Evolutionary conservation across 164 flowering plant species (phyloP), one percentile per base, ranked within the genome.

Genomic region (Nelumbo lutea): DNA sequence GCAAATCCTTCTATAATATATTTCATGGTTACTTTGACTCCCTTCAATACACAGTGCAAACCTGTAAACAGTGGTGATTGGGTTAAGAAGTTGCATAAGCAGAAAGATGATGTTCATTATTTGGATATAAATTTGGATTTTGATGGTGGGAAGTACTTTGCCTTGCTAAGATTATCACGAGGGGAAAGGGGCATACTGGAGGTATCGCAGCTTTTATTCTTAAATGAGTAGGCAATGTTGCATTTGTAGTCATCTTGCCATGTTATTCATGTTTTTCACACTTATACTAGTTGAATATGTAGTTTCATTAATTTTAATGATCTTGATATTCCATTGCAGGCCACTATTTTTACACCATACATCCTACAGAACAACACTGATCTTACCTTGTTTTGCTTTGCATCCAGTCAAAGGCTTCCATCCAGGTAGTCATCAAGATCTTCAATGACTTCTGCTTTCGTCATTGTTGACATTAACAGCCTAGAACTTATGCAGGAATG

Each of bases 61-160:
- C 88, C 97, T 67, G 89, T 95, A 71, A 86, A 83, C 72, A 89
- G 90, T 66, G 73, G 88, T 70, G 96, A 95, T 42, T 89, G 90
- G 88, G 78, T 83, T 6, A 95, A 83, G 81, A 95, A 84, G 85
- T 80, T 95, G 68, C 82, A 73, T 42, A 95, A 87, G 82, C 84
- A 83, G 70, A 90, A 83, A 73, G 65, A 57, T 68, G 79, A 83
- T 42, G 75, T 77, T 50, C 70, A 73, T 8, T 69, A 62, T 82
- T 74, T 95, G 82, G 96, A 92, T 68, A 85, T 89, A 72, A 90
- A 87, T 70, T 80, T 95, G 79, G 90, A 86, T 61, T 90, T 92
- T 82, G 83, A 79, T 71, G 87, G 84, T 70, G 97, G 94, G 57
- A 91, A 83, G 77, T 87, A 79, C 75, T 83, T 81, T 78, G 91